Conservation (phyloP, 441 rosid genomes). For the Pelargonium cotyledonis region DNA sequence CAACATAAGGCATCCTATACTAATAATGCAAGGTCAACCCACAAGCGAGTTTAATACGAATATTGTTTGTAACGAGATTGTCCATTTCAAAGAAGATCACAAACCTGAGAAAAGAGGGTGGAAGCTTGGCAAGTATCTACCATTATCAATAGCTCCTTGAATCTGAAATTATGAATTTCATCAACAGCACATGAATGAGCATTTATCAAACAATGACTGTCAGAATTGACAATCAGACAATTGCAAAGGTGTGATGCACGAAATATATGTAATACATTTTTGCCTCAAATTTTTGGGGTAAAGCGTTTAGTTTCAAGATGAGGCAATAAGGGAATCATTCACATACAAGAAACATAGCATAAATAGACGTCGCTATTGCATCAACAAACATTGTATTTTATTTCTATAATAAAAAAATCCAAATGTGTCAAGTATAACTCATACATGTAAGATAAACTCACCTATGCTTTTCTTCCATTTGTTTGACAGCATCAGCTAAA, state of each 20-base stretch:
- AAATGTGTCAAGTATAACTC: not conserved
- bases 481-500: slow-evolving; percentile 97
- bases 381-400: too few relatives aligned
- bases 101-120: slow-evolving; percentile 89
- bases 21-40: too few relatives aligned
- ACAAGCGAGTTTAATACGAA: too few relatives aligned
- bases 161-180: slow-evolving; percentile 40
- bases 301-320: too few relatives aligned
- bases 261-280: not conserved
- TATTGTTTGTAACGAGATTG: too few relatives aligned
- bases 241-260: not conserved
- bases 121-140: slow-evolving; percentile 99
- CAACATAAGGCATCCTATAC: too few relatives aligned
- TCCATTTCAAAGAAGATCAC: slow-evolving; percentile 1
- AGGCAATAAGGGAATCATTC: too few relatives aligned
- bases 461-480: slow-evolving; percentile 94
- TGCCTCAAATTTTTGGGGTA: too few relatives aligned
- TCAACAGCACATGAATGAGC: slow-evolving; percentile 1
- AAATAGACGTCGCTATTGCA: not conserved
- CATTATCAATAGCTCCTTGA: slow-evolving; percentile 94
- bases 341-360: too few relatives aligned
- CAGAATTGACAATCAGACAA: not conserved
- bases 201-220: not conserved
- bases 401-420: too few relatives aligned
- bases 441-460: slow-evolving; percentile 14